Conservation (phyloP, 805 yeast species). For the Saccharomycodes ludwigii region DNA sequence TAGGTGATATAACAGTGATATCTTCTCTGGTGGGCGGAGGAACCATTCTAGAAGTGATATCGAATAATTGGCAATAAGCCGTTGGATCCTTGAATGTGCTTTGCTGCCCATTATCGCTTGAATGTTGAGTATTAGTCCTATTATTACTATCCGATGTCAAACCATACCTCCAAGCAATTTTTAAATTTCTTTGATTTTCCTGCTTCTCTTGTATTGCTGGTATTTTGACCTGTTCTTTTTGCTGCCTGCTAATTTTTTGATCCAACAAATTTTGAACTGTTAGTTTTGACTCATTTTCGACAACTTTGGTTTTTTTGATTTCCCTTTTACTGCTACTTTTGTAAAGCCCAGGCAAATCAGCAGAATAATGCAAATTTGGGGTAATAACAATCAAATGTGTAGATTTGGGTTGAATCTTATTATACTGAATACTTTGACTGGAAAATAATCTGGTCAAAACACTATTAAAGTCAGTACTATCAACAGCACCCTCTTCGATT, state of each 20-base stretch:
- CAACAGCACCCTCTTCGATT: constrained; percentile 59
- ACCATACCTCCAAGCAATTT: constrained; percentile 93
- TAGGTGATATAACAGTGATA: constrained; percentile 39
- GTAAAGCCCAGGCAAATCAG: constrained; percentile 66
- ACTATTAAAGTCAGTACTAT: constrained; percentile 72
- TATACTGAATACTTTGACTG: constrained; percentile 65
- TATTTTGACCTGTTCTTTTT: constrained; percentile 27
- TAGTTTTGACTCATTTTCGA: constrained; percentile 45
- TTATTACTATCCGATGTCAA: constrained; percentile 23
- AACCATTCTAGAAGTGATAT: constrained; percentile 54
- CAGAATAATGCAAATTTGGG: constrained; percentile 43
- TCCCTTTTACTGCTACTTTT: constrained; percentile 53
- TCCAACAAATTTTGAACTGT: constrained; percentile 57
- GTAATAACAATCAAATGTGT: constrained; percentile 61
- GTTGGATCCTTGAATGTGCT: constrained; percentile 37
- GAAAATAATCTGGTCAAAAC: constrained; percentile 58
- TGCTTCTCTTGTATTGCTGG: constrained; percentile 73
- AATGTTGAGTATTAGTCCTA: constrained; percentile 6
- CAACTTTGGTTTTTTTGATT: constrained; percentile 45
- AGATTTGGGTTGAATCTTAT: constrained; percentile 29
- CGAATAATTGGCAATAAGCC: constrained; percentile 69
- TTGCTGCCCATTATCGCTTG: constrained; percentile 19
- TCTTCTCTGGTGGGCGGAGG: constrained; percentile 60
- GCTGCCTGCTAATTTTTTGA: constrained; percentile 7
- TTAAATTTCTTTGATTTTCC: constrained; percentile 35